Conservation (phyloP, 306 rosid species). For the Cicer bijugum region DNA sequence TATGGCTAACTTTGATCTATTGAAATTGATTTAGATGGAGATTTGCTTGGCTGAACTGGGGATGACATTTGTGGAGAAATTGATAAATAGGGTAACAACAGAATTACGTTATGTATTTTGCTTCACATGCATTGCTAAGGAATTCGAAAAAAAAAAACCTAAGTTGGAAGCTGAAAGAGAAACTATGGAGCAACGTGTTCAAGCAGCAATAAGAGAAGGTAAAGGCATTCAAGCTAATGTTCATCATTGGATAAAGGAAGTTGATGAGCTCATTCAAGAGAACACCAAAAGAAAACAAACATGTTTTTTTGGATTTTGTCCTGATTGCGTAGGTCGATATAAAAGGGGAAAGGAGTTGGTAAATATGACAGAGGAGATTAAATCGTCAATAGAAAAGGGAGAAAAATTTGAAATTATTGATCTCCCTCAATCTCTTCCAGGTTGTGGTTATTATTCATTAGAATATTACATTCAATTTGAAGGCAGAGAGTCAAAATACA, state of each 20-base stretch:
- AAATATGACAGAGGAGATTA: not conserved
- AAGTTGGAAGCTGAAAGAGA: not conserved
- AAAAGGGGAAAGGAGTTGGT: conserved; percentile 5
- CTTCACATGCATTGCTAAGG: not conserved
- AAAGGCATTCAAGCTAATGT: not conserved
- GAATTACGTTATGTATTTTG: conserved; percentile 1
- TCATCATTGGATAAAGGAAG: not conserved
- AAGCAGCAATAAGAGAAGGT: not conserved
- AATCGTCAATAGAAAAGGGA: not conserved
- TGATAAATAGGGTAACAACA: not conserved
- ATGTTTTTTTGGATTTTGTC: conserved; percentile 17
- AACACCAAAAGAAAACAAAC: not conserved
- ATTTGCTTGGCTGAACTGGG: not conserved
- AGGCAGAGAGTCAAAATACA: not conserved
- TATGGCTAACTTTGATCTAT: not conserved
- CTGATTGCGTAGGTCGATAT: conserved; percentile 10
- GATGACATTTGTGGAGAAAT: not conserved
- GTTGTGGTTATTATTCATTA: not conserved
- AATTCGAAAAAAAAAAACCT: not conserved
- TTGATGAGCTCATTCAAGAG: not conserved
- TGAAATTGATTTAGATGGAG: conserved; percentile 19
- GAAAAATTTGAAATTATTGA: not conserved
- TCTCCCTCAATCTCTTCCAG: not conserved
- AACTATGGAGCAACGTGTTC: not conserved
- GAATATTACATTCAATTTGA: not conserved